These are phyloP conservation scores for Reutealis trisperma DNA, from an alignment of 345 rosid species.

Conservation along the genomic window DNA sequence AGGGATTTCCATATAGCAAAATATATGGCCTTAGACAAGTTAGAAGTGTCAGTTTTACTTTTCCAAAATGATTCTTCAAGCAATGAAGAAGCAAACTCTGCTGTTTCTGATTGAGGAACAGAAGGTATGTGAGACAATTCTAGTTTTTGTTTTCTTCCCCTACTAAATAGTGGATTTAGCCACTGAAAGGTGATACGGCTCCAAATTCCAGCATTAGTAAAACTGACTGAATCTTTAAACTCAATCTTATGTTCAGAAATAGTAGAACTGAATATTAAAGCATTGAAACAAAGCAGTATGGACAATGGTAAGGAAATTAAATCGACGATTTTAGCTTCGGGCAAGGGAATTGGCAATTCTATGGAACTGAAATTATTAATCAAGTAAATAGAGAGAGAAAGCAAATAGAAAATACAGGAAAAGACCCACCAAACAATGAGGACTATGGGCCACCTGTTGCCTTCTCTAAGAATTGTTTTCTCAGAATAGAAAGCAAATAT, in stretches of 20 bases:
- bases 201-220: constrained; percentile 46
- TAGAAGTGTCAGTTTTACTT: constrained; percentile 32
- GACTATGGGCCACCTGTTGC: constrained; percentile 46
- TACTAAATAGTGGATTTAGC: constrained; percentile 56
- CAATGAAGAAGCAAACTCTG: constrained; percentile 45
- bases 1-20: constrained; percentile 51
- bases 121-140: constrained; percentile 50
- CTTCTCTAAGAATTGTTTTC: constrained; percentile 17
- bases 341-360: constrained; percentile 28
- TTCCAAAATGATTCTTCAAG: constrained; percentile 52
- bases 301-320: constrained; percentile 45
- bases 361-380: constrained; percentile 25
- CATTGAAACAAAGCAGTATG: constrained; percentile 37
- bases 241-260: constrained; percentile 10
- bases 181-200: constrained; percentile 50
- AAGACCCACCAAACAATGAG: constrained; percentile 57
- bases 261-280: constrained; percentile 9
- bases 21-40: constrained; percentile 42
- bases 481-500: constrained; percentile 28
- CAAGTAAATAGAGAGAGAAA: constrained; percentile 31
- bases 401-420: constrained; percentile 28
- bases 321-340: constrained; percentile 36
- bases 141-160: constrained; percentile 46
- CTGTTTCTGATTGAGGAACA: constrained; percentile 59
- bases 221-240: constrained; percentile 18